Evolutionary conservation across 2,329 filamentous ascomycete genomes (phyloP), one percentile per base, ranked within the genome.

Genomic region (Allantophomopsis cytisporea): DNA sequence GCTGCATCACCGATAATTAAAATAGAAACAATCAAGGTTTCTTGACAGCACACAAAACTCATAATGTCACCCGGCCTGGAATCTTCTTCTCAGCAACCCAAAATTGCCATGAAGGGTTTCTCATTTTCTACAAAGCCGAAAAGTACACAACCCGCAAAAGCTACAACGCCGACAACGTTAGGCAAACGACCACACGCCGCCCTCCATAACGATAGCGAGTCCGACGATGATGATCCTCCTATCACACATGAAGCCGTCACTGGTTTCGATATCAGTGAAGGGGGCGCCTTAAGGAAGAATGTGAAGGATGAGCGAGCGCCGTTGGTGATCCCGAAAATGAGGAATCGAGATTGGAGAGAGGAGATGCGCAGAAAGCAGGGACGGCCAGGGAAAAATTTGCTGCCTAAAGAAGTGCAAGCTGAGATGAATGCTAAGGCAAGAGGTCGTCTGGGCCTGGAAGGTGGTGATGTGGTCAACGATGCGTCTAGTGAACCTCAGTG

Each of bases 291-390:
- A 10, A 54, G 32, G 30, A 42, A 49, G 20, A 44, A 54, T 45
- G 55, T 61, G 34, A 43, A 56, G 49, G 65, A 48, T 13, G 36
- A 40, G 34, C 41, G 38, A 5, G 43, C 49, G 18, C 63, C 64
- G 7, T 62, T 75, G 35, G 61, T 83, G 14, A 84, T 85, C 46
- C 61, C 65, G 21, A 60, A 60, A 31, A 64, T 71, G 49, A 59
- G 62, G 45, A 83, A 82, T 56, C 64, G 69, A 39, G 72, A 82
- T 59, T 80, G 76, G 76, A 65, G 69, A 49, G 64, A 67, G 42
- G 71, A 76, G 41, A 59, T 62, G 44, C 64, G 63, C 45, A 68
- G 64, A 44, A 58, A 60, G 44, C 54, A 55, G 31, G 60, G 61
- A 41, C 43, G 37, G 32, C 38, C 39, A 20, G 61, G 69, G 47